Evolutionary conservation across 805 yeast genomes (phyloP).

Genomic region (Wickerhamiella brachini): DNA sequence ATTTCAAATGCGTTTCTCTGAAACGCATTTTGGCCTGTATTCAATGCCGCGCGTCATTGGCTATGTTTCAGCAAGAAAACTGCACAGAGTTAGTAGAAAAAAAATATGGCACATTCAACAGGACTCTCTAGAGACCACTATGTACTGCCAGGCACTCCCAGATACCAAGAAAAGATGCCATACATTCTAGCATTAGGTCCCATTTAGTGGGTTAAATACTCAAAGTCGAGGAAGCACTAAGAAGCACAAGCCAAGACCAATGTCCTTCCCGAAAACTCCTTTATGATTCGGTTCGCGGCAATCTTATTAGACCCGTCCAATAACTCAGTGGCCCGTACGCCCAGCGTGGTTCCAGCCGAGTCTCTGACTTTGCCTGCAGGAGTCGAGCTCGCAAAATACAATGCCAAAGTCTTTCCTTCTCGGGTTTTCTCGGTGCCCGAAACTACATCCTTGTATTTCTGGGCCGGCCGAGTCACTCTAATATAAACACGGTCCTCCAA

Average conservation of each 20-base stretch:
- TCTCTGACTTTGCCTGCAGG: slow-evolving; percentile 15
- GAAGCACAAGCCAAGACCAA: neutral
- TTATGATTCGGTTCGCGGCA: neutral
- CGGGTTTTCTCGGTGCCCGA: slow-evolving; percentile 10
- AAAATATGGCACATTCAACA: too few relatives aligned
- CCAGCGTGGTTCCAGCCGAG: neutral
- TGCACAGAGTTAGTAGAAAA: too few relatives aligned
- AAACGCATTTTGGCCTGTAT: too few relatives aligned
- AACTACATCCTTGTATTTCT: slow-evolving; percentile 12
- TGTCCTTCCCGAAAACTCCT: neutral
- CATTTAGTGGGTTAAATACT: too few relatives aligned
- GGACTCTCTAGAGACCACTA: too few relatives aligned
- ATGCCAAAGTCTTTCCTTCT: slow-evolving; percentile 16
- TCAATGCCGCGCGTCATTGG: too few relatives aligned
- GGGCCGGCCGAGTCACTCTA: slow-evolving; percentile 17
- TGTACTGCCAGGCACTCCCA: too few relatives aligned
- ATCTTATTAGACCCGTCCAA: neutral
- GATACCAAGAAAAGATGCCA: too few relatives aligned
- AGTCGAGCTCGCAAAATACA: slow-evolving; percentile 15
- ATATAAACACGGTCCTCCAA: slow-evolving; percentile 24
- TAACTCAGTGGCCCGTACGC: neutral
- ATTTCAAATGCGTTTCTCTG: too few relatives aligned
- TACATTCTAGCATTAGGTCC: too few relatives aligned
- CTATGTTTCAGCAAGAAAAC: too few relatives aligned
- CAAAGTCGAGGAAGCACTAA: neutral